These are phyloP conservation scores for Pterocarpus macrocarpus DNA, from an alignment of 306 rosid genomes.

Conservation along the genomic window DNA sequence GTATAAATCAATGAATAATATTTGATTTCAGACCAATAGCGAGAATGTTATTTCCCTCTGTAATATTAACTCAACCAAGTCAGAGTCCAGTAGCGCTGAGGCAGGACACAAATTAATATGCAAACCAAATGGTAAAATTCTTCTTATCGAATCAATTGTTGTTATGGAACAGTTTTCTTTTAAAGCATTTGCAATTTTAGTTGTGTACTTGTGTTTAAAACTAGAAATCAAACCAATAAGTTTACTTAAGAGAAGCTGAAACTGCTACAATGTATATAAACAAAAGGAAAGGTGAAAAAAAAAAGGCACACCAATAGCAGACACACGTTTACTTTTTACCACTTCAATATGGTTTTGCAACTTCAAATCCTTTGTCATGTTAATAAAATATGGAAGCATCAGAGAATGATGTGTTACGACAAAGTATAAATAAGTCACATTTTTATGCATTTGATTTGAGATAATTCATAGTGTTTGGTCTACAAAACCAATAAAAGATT, in stretches of 20 bases:
- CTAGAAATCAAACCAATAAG: neutral
- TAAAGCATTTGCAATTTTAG: no score
- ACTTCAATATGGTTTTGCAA: slow-evolving; percentile 61
- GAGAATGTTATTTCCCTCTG: no score
- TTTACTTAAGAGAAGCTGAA: slow-evolving; percentile 4
- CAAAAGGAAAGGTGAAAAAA: neutral
- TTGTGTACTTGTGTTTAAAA: neutral
- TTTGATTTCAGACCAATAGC: no score
- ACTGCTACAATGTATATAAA: neutral
- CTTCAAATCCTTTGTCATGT: slow-evolving; percentile 70
- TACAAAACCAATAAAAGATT: neutral
- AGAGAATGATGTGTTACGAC: neutral
- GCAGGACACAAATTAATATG: no score
- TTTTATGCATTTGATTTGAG: neutral
- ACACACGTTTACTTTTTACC: slow-evolving; percentile 61
- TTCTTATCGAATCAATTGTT: no score
- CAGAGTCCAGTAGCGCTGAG: no score
- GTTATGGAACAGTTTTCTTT: no score
- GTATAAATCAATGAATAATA: no score
- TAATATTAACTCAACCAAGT: no score
- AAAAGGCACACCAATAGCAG: slow-evolving; percentile 49
- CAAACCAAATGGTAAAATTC: no score
- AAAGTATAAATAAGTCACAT: slow-evolving; percentile 1
- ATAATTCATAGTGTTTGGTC: neutral
- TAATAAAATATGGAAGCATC: slow-evolving; percentile 27